Percentiles rank a stretch among this genome's conserved stretches.
phyloP scores from a whole-genome alignment of 2,329 filamentous ascomycete genomes.

The Fusarium luffae region DNA sequence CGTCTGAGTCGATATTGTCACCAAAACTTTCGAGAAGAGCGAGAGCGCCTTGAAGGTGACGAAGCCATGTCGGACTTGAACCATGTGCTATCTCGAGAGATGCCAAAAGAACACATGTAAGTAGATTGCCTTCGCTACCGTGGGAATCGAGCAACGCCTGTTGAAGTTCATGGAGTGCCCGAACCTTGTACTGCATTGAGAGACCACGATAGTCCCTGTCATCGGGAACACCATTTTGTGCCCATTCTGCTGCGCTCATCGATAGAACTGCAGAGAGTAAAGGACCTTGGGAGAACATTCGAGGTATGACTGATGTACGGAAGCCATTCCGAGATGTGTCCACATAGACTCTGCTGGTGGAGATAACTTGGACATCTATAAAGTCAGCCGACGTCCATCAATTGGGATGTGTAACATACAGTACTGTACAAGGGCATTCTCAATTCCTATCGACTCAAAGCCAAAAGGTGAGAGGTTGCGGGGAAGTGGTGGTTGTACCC shows the following conservation, averaged over 20 bases:
- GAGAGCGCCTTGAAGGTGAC: slow-evolving; percentile 40
- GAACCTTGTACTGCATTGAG: slow-evolving; percentile 41
- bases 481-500: neutral
- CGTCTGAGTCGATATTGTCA: slow-evolving; percentile 14
- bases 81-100: slow-evolving; percentile 42
- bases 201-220: slow-evolving; percentile 37
- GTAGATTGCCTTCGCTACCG: slow-evolving; percentile 35
- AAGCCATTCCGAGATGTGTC: slow-evolving; percentile 37
- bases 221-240: slow-evolving; percentile 25
- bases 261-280: slow-evolving; percentile 38
- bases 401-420: slow-evolving; percentile 21
- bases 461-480: slow-evolving; percentile 26
- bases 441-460: slow-evolving; percentile 14
- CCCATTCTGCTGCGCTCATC: slow-evolving; percentile 43
- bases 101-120: slow-evolving; percentile 40
- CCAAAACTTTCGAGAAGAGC: slow-evolving; percentile 40
- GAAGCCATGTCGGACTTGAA: slow-evolving; percentile 37
- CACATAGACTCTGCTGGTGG: slow-evolving; percentile 42
- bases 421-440: slow-evolving; percentile 38
- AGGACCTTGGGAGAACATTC: slow-evolving; percentile 31
- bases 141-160: slow-evolving; percentile 16
- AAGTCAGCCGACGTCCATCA: neutral
- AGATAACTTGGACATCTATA: slow-evolving; percentile 38
- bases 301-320: slow-evolving; percentile 39
- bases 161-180: slow-evolving; percentile 36